These are phyloP conservation scores for Laguncularia racemosa DNA, from an alignment of 345 rosid genomes.

Conservation along the genomic window DNA sequence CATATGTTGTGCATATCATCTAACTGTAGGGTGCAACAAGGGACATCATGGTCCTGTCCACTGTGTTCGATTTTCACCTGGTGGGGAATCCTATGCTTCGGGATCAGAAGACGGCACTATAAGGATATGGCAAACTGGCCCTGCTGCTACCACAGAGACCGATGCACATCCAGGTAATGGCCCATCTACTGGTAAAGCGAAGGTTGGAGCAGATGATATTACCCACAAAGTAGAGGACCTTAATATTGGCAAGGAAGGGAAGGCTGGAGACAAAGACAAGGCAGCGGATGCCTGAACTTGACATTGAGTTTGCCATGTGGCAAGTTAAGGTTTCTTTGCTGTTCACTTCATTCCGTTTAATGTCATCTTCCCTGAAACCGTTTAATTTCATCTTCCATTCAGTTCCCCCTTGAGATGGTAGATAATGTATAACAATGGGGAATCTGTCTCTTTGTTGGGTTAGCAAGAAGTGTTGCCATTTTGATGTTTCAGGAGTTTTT, in stretches of 20 bases:
- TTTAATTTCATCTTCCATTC: background rate
- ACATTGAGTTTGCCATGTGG: background rate
- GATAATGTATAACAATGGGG: no score
- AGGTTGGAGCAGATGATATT: slow-evolving; percentile 21
- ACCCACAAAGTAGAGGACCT: slow-evolving; percentile 19
- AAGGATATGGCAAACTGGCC: slow-evolving; percentile 55
- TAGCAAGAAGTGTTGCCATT: no score
- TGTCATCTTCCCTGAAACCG: background rate
- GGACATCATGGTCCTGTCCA: slow-evolving; percentile 99
- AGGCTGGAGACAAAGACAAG: slow-evolving; percentile 16
- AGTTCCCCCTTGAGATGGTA: no score
- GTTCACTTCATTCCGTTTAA: background rate
- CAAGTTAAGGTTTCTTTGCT: background rate
- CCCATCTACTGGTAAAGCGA: slow-evolving; percentile 17
- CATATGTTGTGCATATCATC: background rate
- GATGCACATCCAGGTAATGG: slow-evolving; percentile 16
- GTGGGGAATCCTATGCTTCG: slow-evolving; percentile 88
- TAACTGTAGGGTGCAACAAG: slow-evolving; percentile 80
- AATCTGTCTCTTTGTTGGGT: no score
- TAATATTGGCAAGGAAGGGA: slow-evolving; percentile 20
- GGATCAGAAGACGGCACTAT: slow-evolving; percentile 98
- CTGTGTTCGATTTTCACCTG: slow-evolving; percentile 87
- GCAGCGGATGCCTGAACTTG: slow-evolving; percentile 8
- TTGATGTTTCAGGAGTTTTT: no score
- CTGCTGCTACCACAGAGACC: slow-evolving; percentile 23